Evolutionary conservation across 2,329 filamentous ascomycete species (phyloP).

Genomic region (Colletotrichum lindemuthianum): DNA sequence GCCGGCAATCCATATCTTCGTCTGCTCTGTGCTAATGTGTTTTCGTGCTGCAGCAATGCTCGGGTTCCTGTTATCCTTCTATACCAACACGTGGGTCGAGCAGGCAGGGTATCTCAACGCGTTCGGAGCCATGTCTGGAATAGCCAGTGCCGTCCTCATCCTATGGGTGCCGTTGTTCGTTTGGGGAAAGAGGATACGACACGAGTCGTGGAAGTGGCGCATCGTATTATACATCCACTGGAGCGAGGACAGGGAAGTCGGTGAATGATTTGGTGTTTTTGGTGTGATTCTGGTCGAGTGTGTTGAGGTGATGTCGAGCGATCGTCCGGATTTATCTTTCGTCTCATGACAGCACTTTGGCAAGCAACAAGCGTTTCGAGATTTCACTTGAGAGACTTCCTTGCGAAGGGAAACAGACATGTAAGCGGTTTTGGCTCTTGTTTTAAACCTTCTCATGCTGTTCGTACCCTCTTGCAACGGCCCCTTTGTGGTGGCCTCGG

Average conservation of each 20-base stretch:
- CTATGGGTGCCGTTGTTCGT: slow-evolving; percentile 62
- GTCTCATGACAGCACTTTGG: slow-evolving; percentile 1
- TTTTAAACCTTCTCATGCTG: slow-evolving; percentile 3
- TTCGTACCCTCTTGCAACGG: neutral
- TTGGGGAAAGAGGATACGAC: slow-evolving; percentile 60
- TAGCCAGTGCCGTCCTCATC: slow-evolving; percentile 57
- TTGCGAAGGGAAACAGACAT: neutral
- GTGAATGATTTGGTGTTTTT: slow-evolving; percentile 51
- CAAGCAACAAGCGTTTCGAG: slow-evolving; percentile 15
- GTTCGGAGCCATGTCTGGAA: slow-evolving; percentile 68
- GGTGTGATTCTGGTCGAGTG: neutral
- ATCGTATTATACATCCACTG: slow-evolving; percentile 58
- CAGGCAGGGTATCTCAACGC: slow-evolving; percentile 59
- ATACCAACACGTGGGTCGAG: slow-evolving; percentile 68
- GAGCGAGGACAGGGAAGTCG: slow-evolving; percentile 64
- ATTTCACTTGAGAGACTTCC: neutral
- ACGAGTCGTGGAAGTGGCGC: slow-evolving; percentile 58
- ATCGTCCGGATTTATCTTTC: neutral
- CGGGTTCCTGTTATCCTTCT: slow-evolving; percentile 68
- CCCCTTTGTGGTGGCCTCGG: slow-evolving; percentile 3
- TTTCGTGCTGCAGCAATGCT: slow-evolving; percentile 53
- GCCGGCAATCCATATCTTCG: neutral
- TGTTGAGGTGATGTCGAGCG: slow-evolving; percentile 8
- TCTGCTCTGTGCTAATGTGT: slow-evolving; percentile 28
- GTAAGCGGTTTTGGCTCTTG: slow-evolving; percentile 4